phyloP scores from a whole-genome alignment of 2,329 filamentous ascomycete species.

The Exophiala sp. region DNA sequence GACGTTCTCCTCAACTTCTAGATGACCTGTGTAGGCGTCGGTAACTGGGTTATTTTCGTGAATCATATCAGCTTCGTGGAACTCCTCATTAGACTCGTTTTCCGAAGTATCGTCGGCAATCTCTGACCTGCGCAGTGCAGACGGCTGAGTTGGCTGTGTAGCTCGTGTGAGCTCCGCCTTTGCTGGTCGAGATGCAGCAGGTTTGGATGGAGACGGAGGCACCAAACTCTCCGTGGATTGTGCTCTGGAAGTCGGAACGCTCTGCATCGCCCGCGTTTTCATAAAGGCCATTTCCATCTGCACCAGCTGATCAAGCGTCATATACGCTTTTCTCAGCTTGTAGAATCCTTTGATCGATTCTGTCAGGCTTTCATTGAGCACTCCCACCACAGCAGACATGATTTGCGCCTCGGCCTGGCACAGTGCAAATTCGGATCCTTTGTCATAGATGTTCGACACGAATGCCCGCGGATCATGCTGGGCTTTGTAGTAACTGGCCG shows the following conservation, averaged over 20 bases:
- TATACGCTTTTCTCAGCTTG: conserved; percentile 81
- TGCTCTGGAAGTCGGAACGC: conserved; percentile 16
- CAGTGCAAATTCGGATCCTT: conserved; percentile 80
- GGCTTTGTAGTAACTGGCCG: conserved; percentile 68
- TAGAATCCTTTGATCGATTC: conserved; percentile 90
- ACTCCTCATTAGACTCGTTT: conserved; percentile 44
- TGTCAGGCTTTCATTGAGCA: conserved; percentile 86
- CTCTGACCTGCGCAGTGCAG: conserved; percentile 20
- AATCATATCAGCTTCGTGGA: conserved; percentile 53
- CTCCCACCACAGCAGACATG: conserved; percentile 80
- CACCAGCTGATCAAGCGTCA: conserved; percentile 73
- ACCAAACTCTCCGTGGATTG: conserved; percentile 24
- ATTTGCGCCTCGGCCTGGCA: conserved; percentile 80
- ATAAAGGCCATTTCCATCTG: conserved; percentile 63
- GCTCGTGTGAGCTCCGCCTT: conserved; percentile 17
- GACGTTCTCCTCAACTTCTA: conserved; percentile 33
- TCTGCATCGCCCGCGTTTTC: conserved; percentile 18
- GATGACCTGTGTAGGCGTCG: conserved; percentile 43
- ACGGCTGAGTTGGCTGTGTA: conserved; percentile 18
- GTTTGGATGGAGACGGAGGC: conserved; percentile 10
- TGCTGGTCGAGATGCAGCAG: conserved; percentile 5
- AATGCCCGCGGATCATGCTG: conserved; percentile 56
- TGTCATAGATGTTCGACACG: conserved; percentile 63
- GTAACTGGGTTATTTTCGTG: conserved; percentile 44
- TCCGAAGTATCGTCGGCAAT: conserved; percentile 1